Evolutionary conservation across 495 filamentous ascomycete genomes (phyloP).

Genomic region (Penicillium pancosmium): DNA sequence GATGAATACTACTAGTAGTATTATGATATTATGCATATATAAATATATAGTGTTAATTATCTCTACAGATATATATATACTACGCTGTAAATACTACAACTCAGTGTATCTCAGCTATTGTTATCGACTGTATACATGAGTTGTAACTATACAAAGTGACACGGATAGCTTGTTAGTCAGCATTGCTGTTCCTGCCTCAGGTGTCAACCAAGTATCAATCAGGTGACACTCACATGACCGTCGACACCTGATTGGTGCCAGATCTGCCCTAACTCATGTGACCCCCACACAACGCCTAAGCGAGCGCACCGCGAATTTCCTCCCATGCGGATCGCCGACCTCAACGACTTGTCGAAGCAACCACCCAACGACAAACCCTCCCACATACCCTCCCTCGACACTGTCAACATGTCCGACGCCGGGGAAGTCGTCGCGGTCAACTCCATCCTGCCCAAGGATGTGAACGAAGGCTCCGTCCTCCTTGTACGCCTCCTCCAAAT

Average conservation of each 20-base stretch:
- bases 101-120: background rate
- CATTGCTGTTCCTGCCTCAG: too few species aligned
- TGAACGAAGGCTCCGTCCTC: conserved; percentile 88
- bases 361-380: conserved; percentile 49
- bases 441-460: conserved; percentile 92
- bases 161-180: background rate
- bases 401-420: conserved; percentile 87
- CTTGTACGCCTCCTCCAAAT: conserved; percentile 42
- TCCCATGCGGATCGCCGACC: conserved; percentile 2
- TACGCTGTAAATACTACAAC: background rate
- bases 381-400: conserved; percentile 48
- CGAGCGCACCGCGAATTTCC: conserved; percentile 50
- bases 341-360: conserved; percentile 24
- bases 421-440: conserved; percentile 84
- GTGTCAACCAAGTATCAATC: background rate
- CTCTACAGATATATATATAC: background rate
- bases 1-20: too few species aligned
- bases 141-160: background rate
- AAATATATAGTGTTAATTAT: too few species aligned
- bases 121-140: background rate
- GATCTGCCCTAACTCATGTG: conserved; percentile 45
- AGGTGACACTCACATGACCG: conserved; percentile 29
- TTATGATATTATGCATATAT: too few species aligned
- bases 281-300: conserved; percentile 43
- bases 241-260: conserved; percentile 17